Base-by-base conservation (phyloP, 129 eudicot species). In the Erigeron canadensis region DNA sequence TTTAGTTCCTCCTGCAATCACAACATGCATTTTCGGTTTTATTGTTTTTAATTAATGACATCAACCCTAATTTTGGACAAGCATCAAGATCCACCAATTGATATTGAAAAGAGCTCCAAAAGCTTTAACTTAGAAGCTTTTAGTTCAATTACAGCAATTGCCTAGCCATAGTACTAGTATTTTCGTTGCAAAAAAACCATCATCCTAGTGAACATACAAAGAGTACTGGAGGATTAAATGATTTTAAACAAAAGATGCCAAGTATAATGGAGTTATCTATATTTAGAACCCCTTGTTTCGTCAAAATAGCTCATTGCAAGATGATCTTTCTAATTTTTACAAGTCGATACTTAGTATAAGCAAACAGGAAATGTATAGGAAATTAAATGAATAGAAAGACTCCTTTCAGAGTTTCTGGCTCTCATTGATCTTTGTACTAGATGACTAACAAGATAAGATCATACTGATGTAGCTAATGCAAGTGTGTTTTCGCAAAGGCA, bases 1-100 rank as follows among this genome's bases (percentile, higher is more conserved):
- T 79, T 86, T 34, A 68, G 76, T 74, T 84, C 84, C 64, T 87
- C 97, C 98, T 94, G 81, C 43, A 80, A 65, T 44, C 5, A 51
- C 44, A 41, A 34, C 37, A 57, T 18, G 53, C 41, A 70, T 21
- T 65, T 23, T 61, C 43, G 18, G 7, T 37, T 9, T 15, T 48
- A 47, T 47, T 47, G 7, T 15, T 12, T 67, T 13, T 47, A 11
- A 8, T 13, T 39, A 12, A 56, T 39, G 40, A 18, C 46, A 34
- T 40, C 19, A 39, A 55, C 8, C 39, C 4, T 42, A 48, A 28
- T 9, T 70, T 11, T 53, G 10, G 17, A 38, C 37, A 3, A 55
- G 34, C 34, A 28, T 28, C 34, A 28, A 28, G 34, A 3, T 3
- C 21, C n/a, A 16, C 15, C 23, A 53, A 8, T 42, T 63, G 5